phyloP scores from a whole-genome alignment of 176 grass and related monocot species.

The Zea mays region DNA sequence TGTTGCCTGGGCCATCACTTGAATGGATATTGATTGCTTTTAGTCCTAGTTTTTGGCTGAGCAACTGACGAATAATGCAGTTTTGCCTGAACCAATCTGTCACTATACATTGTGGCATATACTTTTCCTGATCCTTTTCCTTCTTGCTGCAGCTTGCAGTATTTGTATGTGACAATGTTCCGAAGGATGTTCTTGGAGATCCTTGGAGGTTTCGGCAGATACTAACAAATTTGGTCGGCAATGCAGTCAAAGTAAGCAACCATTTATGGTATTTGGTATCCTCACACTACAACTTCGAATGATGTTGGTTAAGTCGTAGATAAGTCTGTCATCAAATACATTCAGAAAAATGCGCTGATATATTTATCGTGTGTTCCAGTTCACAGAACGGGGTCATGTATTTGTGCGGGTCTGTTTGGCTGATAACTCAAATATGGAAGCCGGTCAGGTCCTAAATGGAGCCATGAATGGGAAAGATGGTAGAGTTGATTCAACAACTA shows the following conservation, averaged over 20 bases:
- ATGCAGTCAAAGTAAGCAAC: slow-evolving; percentile 87
- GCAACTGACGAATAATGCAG: neutral
- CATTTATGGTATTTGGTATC: slow-evolving; percentile 34
- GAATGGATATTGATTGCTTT: slow-evolving; percentile 10
- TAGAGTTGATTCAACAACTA: slow-evolving; percentile 41
- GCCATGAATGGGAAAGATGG: slow-evolving; percentile 48
- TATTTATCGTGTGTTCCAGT: slow-evolving; percentile 52
- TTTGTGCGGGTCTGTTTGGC: slow-evolving; percentile 80
- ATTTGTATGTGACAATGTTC: slow-evolving; percentile 84
- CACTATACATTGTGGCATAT: neutral
- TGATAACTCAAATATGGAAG: slow-evolving; percentile 48
- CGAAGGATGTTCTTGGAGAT: slow-evolving; percentile 80
- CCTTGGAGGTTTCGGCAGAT: slow-evolving; percentile 91
- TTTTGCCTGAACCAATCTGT: neutral
- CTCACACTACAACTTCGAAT: neutral
- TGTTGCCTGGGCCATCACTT: neutral
- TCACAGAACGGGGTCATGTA: slow-evolving; percentile 89
- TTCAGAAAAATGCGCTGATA: slow-evolving; percentile 19
- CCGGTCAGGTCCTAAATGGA: slow-evolving; percentile 38
- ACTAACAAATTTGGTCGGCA: slow-evolving; percentile 94
- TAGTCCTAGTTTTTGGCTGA: slow-evolving; percentile 17
- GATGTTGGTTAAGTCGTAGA: neutral
- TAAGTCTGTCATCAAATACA: neutral
- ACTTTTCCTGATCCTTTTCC: slow-evolving; percentile 29
- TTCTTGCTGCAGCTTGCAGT: slow-evolving; percentile 72